Evolutionary conservation across 139 green algal species (phyloP), one percentile per base, ranked within the genome.

Genomic region (Klebsormidium nitens): DNA sequence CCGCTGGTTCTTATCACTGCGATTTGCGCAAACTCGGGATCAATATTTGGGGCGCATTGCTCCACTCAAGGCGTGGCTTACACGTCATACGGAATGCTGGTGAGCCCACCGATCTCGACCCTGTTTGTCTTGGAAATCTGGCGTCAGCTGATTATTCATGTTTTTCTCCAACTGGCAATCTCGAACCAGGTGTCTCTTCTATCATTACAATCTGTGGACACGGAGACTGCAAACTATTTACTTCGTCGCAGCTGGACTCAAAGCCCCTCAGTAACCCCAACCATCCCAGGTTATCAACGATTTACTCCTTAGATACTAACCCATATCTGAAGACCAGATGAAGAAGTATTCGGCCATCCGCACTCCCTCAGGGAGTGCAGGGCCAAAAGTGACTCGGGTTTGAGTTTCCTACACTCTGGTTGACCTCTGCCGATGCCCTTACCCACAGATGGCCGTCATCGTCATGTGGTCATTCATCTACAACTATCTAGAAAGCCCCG

Each of bases 401-500:
- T 26, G 8, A 11, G 32, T 63, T 11, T 23, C 8, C 14, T 6
- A 63, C 29, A 63, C 34, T 11, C 8, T 11, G 8, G 8, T 8
- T 37, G 55, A 11, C 8, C 55, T 63, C 8, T 70, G 38, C 36
- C 5, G 17, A 23, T 40, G 17, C 8, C 14, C 44, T 17, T 52
- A 17, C 44, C 44, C 28, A 32, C 62, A 70, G 62, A 70, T 70
- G 62, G 62, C 62, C 32, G 62, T 70, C 5, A 19, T 70, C 62
- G 62, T 70, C 11, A 70, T 70, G 62, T 70, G 62, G 62, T 61
- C 62, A 31, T 70, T 70, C 48, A 60, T 70, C 11, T 70, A 70
- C 62, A 70, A 70, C n/a, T n/a, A n/a, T n/a, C n/a, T n/a, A n/a
- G n/a, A n/a, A n/a, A n/a, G n/a, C n/a, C n/a, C n/a, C n/a, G n/a